Conservation (phyloP, 2,329 filamentous ascomycete genomes). For the Fusarium longipes region DNA sequence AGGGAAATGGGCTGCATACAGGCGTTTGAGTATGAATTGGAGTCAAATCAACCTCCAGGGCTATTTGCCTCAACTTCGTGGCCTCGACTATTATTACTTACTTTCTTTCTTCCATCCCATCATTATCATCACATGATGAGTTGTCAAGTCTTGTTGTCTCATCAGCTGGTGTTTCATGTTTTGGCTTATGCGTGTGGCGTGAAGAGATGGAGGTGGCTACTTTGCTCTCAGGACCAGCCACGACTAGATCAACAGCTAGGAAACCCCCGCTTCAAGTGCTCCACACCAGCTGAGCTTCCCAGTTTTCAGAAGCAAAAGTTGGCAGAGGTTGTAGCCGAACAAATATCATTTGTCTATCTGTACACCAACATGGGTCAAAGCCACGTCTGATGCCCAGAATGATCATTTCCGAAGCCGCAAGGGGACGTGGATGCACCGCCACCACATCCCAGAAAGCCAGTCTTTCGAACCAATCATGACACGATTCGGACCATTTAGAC, state of each 20-base stretch:
- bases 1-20: conserved; percentile 14
- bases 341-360: conserved; percentile 23
- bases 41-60: no score
- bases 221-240: conserved; percentile 23
- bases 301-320: conserved; percentile 40
- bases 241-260: conserved; percentile 21
- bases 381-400: conserved; percentile 19
- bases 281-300: conserved; percentile 31
- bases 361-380: conserved; percentile 11
- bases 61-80: not conserved
- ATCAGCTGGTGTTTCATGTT: conserved; percentile 30
- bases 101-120: not conserved
- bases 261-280: conserved; percentile 20
- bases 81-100: not conserved
- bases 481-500: conserved; percentile 32
- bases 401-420: conserved; percentile 40
- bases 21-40: conserved; percentile 29
- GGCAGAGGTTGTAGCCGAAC: conserved; percentile 35
- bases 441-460: conserved; percentile 5
- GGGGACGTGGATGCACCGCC: conserved; percentile 38
- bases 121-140: conserved; percentile 12
- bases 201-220: conserved; percentile 28
- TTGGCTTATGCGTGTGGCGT: conserved; percentile 35
- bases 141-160: not conserved
- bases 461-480: conserved; percentile 15